A percentile compares a stretch with the other conserved stretches of the same genome.
Evolutionary conservation across 768 basidiomycete genomes (phyloP).

Genomic region (Dentipellis fragilis): DNA sequence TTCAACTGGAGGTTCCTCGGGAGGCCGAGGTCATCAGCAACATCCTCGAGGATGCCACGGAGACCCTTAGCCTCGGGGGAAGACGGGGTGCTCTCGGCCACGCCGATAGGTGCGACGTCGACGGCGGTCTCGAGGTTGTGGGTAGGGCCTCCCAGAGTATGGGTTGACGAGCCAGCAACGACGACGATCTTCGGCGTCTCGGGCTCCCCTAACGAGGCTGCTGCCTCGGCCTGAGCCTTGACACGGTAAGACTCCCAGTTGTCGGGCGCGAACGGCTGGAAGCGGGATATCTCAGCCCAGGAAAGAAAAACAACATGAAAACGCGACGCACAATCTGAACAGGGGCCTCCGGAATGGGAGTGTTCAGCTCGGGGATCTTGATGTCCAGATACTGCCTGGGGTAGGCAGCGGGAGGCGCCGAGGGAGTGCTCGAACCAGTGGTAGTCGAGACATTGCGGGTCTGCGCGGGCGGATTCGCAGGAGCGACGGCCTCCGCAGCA

Average conservation of each 20-base stretch:
- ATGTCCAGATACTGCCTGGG: constrained; percentile 31
- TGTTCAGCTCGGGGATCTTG: constrained; percentile 46
- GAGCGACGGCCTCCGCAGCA: constrained; percentile 5
- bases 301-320: neutral
- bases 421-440: constrained; percentile 4
- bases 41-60: constrained; percentile 13
- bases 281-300: constrained; percentile 5
- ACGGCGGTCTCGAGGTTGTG: constrained; percentile 26
- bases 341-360: constrained; percentile 29
- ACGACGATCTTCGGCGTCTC: constrained; percentile 39
- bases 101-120: constrained; percentile 1
- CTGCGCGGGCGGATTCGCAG: constrained; percentile 8
- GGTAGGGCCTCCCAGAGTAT: constrained; percentile 37
- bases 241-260: constrained; percentile 43
- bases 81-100: too few species aligned
- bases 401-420: constrained; percentile 19
- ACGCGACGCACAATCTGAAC: constrained; percentile 48
- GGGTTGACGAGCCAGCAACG: constrained; percentile 36
- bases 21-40: constrained; percentile 29
- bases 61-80: too few species aligned
- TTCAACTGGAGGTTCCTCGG: constrained; percentile 14
- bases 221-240: constrained; percentile 19
- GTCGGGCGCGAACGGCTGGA: constrained; percentile 51
- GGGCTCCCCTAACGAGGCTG: constrained; percentile 15
- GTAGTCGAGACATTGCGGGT: constrained; percentile 19